Evolutionary conservation across 2,329 filamentous ascomycete genomes (phyloP).

Genomic region (Raffaelea albimanens): DNA sequence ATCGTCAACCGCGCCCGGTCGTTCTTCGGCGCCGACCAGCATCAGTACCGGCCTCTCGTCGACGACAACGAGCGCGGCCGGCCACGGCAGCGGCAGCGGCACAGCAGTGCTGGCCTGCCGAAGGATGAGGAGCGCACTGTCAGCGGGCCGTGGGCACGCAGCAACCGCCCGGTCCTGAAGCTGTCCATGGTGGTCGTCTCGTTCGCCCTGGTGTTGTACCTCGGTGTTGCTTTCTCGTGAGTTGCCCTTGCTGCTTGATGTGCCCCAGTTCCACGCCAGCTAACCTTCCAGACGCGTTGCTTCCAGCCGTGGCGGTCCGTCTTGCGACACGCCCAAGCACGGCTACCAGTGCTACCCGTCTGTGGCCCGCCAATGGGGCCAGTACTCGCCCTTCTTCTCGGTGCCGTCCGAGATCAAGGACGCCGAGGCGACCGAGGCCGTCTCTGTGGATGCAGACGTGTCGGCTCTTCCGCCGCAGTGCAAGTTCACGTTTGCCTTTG

Average conservation of each 20-base stretch:
- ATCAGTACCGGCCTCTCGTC: constrained; percentile 2
- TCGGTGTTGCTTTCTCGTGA: constrained; percentile 17
- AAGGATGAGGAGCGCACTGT: background rate
- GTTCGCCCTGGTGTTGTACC: constrained; percentile 14
- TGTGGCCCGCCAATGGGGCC: constrained; percentile 67
- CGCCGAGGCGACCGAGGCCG: background rate
- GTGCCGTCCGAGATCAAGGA: constrained; percentile 56
- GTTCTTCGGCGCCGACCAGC: background rate
- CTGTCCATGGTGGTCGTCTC: constrained; percentile 14
- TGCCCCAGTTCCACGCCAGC: background rate
- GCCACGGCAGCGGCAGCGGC: background rate
- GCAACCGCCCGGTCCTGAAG: constrained; percentile 11
- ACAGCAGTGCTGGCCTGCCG: background rate
- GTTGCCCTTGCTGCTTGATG: constrained; percentile 5
- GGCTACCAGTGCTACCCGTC: constrained; percentile 55
- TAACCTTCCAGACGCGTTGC: background rate
- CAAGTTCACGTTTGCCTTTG: constrained; percentile 66
- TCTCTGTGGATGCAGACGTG: background rate
- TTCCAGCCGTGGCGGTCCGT: background rate
- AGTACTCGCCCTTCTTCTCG: constrained; percentile 78
- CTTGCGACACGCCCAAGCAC: constrained; percentile 41
- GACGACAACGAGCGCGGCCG: background rate
- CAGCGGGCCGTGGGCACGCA: constrained; percentile 1
- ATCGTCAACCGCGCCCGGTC: constrained; percentile 6
- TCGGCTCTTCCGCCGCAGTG: constrained; percentile 56